phyloP scores from a whole-genome alignment of 140 eudicot species.

The Oenanthe javanica region DNA sequence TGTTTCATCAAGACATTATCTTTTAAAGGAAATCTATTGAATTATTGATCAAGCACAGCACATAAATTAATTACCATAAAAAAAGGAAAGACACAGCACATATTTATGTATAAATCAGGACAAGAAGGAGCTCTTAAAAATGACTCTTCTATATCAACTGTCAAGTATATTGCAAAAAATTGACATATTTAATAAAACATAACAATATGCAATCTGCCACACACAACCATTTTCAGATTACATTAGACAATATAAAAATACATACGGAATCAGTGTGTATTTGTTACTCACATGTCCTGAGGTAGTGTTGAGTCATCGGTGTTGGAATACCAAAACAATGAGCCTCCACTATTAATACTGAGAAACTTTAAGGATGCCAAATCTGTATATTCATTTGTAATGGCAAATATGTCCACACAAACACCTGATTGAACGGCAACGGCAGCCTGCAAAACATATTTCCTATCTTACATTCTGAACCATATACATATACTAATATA shows the following conservation, averaged over 20 bases:
- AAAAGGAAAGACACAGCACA: too few species aligned
- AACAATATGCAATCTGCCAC: neutral
- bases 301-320: slow-evolving; percentile 99
- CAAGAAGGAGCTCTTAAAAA: neutral
- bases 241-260: too few species aligned
- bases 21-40: neutral
- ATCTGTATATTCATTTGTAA: slow-evolving; percentile 95
- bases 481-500: neutral
- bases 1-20: neutral
- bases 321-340: slow-evolving; percentile 74
- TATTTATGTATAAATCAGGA: neutral
- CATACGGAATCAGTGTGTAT: neutral
- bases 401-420: slow-evolving; percentile 94
- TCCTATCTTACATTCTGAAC: slow-evolving; percentile 18
- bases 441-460: slow-evolving; percentile 75
- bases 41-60: neutral
- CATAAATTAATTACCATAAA: too few species aligned
- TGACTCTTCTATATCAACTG: neutral
- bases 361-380: slow-evolving; percentile 92
- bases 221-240: neutral
- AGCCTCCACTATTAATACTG: slow-evolving; percentile 96
- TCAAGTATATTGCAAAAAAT: neutral
- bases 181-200: neutral
- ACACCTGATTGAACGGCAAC: slow-evolving; percentile 99
- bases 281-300: slow-evolving; percentile 82